Percentiles rank a stretch among this genome's conserved stretches.
Evolutionary conservation across 148 eudicot species (phyloP).

Genomic region (Dysphania ambrosioides): DNA sequence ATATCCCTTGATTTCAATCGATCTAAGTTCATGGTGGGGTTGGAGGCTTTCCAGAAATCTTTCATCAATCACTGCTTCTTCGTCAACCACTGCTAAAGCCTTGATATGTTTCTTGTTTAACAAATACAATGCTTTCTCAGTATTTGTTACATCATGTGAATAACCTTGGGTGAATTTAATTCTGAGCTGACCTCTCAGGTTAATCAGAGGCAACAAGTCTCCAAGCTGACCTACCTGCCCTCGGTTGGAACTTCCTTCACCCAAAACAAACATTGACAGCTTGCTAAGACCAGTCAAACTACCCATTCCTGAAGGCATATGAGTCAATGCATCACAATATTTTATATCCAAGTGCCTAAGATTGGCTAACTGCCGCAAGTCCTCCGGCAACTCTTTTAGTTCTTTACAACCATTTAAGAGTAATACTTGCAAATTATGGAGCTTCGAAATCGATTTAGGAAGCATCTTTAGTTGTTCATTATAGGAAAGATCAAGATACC

Average conservation of each 20-base stretch:
- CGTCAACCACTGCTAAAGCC: not conserved
- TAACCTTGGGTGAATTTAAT: not conserved
- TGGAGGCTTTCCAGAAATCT: conserved; percentile 6
- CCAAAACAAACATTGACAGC: conserved; percentile 1
- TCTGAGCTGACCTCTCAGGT: not conserved
- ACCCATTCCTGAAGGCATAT: conserved; percentile 11
- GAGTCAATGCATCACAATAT: not conserved
- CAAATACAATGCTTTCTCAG: not conserved
- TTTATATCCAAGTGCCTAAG: not conserved
- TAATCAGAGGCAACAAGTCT: not conserved
- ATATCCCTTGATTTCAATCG: not conserved
- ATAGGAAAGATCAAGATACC: conserved; percentile 5
- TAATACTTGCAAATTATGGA: conserved; percentile 2
- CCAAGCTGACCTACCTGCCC: not conserved
- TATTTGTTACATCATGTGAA: not conserved
- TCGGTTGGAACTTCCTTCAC: not conserved
- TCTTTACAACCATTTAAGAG: not conserved
- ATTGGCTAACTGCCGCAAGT: not conserved
- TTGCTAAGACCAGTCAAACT: not conserved
- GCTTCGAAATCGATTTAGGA: not conserved
- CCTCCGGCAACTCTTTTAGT: not conserved
- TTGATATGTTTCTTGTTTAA: not conserved
- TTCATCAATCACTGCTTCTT: not conserved
- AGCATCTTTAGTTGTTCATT: not conserved
- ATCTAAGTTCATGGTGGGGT: conserved; percentile 12